These are phyloP conservation scores for Cicer yamashitae DNA, from an alignment of 306 rosid species.

Conservation along the genomic window DNA sequence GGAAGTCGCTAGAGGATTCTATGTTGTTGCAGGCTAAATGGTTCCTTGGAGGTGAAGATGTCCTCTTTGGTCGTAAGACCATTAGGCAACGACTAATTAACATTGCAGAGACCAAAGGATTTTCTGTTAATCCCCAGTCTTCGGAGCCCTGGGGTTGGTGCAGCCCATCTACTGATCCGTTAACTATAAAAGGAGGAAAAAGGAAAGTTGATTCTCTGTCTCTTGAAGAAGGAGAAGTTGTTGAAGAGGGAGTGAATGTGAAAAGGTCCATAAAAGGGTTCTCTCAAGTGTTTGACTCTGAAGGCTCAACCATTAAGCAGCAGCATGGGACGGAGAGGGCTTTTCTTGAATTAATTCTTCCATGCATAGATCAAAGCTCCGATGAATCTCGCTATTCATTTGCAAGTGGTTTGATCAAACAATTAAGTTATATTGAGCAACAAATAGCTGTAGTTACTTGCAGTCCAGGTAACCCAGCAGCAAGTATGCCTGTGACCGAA, in stretches of 20 bases:
- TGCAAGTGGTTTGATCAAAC: constrained; percentile 88
- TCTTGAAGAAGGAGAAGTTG: constrained; percentile 96
- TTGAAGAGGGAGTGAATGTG: constrained; percentile 68
- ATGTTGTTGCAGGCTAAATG: constrained; percentile 92
- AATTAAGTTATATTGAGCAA: constrained; percentile 74
- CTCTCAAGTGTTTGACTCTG: constrained; percentile 56
- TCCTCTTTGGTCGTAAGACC: constrained; percentile 86
- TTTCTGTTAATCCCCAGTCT: constrained; percentile 72
- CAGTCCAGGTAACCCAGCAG: constrained; percentile 70
- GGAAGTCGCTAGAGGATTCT: constrained; percentile 86
- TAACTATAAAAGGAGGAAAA: constrained; percentile 56
- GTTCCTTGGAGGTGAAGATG: constrained; percentile 86
- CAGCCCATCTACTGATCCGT: constrained; percentile 55
- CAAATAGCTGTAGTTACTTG: constrained; percentile 70
- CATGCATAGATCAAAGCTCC: constrained; percentile 93
- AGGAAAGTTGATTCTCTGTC: constrained; percentile 62
- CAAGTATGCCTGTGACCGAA: constrained; percentile 67
- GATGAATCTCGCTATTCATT: constrained; percentile 85
- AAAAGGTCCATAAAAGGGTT: constrained; percentile 59
- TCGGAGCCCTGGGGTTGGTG: constrained; percentile 93
- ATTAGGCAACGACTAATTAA: constrained; percentile 72
- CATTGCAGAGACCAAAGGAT: constrained; percentile 70
- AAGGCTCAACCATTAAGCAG: constrained; percentile 54
- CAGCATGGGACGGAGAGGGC: constrained; percentile 84
- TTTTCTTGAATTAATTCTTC: constrained; percentile 76